Conservation (phyloP, 352 stramenopile species). For the Halophytophthora batemanensis region DNA sequence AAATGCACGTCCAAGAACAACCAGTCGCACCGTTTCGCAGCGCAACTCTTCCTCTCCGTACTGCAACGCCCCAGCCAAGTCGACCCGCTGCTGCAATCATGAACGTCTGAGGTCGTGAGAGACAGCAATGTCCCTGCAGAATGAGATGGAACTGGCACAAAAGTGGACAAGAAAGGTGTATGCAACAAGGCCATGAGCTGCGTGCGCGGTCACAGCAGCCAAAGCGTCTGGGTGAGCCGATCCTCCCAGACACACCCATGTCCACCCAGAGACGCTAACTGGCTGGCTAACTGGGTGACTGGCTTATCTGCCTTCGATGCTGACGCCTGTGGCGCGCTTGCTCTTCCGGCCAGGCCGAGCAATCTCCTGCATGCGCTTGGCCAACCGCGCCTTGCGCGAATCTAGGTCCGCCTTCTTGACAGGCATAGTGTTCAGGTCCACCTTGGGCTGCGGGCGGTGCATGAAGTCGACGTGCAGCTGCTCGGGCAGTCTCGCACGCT, state of each 20-base stretch:
- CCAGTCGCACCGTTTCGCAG: too few species aligned
- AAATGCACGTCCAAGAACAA: too few species aligned
- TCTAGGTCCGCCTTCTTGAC: conserved; percentile 70
- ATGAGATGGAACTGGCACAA: too few species aligned
- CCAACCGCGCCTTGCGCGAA: conserved; percentile 74
- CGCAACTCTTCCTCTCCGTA: background rate
- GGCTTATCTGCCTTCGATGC: conserved; percentile 78
- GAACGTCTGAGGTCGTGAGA: too few species aligned
- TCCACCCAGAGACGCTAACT: conserved; percentile 5
- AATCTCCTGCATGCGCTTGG: conserved; percentile 88
- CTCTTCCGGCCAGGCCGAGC: conserved; percentile 70
- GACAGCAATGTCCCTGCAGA: too few species aligned
- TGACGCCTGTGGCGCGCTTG: conserved; percentile 72
- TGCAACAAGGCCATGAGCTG: too few species aligned
- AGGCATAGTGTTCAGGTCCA: conserved; percentile 59
- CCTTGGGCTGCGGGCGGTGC: conserved; percentile 78
- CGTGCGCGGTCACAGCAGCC: too few species aligned
- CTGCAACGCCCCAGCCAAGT: too few species aligned
- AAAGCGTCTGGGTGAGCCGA: conserved; percentile 8
- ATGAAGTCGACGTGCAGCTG: conserved; percentile 82
- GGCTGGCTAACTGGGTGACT: conserved; percentile 1
- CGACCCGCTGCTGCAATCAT: too few species aligned
- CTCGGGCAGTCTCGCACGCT: conserved; percentile 67
- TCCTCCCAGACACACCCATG: conserved; percentile 3
- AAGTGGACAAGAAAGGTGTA: too few species aligned